Conservation (phyloP, 345 rosid genomes). For the Eucalyptus tenuipes region DNA sequence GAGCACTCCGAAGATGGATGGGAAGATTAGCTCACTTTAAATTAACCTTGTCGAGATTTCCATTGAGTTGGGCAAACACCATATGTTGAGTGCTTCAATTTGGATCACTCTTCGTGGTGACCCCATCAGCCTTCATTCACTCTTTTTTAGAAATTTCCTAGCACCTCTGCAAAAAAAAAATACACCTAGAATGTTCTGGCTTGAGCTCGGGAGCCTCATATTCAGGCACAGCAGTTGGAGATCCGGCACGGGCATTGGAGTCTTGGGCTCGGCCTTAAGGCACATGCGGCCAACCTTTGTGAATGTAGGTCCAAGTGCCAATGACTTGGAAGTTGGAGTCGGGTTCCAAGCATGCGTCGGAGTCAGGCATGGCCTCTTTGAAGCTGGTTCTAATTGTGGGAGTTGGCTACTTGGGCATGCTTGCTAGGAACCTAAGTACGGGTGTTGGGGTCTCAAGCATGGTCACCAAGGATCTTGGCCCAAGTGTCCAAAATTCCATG, state of each 20-base stretch:
- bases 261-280: background rate
- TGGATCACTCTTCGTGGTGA: too few relatives aligned
- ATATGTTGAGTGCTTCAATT: too few relatives aligned
- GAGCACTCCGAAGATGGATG: too few relatives aligned
- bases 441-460: background rate
- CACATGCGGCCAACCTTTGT: background rate
- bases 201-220: background rate
- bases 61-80: too few relatives aligned
- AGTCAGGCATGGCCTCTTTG: background rate
- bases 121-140: too few relatives aligned
- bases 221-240: background rate
- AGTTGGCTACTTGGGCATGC: background rate
- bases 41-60: too few relatives aligned
- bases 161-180: too few relatives aligned
- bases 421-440: background rate
- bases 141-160: too few relatives aligned
- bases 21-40: too few relatives aligned
- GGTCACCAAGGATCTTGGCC: background rate
- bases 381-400: background rate
- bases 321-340: background rate
- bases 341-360: background rate
- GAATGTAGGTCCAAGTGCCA: background rate
- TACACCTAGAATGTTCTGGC: too few relatives aligned
- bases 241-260: fast-evolving
- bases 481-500: background rate